Percentiles rank a stretch among this genome's conserved stretches.
These are phyloP conservation scores for Rhynchospora pubera DNA, from an alignment of 176 grass and related monocot genomes.

Conservation along the genomic window DNA sequence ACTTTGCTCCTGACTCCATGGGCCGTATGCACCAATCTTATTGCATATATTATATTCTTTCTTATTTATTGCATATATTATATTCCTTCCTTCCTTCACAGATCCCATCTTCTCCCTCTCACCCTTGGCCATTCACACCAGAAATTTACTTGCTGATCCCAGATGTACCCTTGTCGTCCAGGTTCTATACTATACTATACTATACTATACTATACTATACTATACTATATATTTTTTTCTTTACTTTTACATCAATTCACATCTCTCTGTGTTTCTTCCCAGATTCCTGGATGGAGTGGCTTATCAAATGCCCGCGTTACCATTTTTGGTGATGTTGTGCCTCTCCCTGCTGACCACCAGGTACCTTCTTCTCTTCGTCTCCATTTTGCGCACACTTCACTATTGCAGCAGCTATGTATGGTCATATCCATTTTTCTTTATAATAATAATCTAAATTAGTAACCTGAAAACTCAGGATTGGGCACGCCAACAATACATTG, in stretches of 20 bases:
- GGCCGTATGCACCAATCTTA: conserved; percentile 63
- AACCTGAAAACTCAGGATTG: conserved; percentile 47
- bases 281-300: conserved; percentile 99
- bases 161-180: conserved; percentile 97
- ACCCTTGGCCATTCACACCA: conserved; percentile 87
- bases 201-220: too few relatives aligned
- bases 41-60: conserved; percentile 18
- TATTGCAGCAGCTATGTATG: background rate
- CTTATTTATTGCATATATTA: background rate
- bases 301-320: conserved; percentile 95
- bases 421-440: background rate
- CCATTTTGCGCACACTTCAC: background rate
- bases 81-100: conserved; percentile 7
- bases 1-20: conserved; percentile 83
- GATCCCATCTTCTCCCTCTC: conserved; percentile 96
- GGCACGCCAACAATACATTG: conserved; percentile 89
- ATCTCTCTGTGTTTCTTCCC: background rate
- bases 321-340: conserved; percentile 91
- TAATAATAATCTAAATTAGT: background rate
- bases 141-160: conserved; percentile 85
- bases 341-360: conserved; percentile 75
- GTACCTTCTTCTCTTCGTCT: conserved; percentile 22
- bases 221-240: too few relatives aligned
- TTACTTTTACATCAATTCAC: too few relatives aligned
- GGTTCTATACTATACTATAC: too few relatives aligned